Conservation (phyloP, 1,284 basidiomycete genomes). For the Inonotus obliquus region DNA sequence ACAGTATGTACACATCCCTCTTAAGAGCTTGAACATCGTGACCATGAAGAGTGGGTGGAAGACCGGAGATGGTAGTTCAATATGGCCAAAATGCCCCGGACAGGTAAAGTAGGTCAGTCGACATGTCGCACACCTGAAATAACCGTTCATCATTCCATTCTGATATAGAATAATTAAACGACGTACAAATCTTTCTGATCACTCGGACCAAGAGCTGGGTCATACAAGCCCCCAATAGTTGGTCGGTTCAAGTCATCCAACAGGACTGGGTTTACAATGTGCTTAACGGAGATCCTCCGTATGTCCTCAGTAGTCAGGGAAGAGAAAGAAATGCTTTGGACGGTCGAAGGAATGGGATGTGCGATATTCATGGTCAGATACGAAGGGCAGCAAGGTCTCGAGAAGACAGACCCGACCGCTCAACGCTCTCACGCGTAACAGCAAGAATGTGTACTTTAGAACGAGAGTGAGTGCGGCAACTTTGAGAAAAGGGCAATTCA, state of each 20-base stretch:
- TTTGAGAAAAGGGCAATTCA: neutral
- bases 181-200: constrained; percentile 84
- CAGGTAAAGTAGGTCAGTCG: constrained; percentile 89
- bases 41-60: constrained; percentile 97
- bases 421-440: neutral
- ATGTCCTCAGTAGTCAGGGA: constrained; percentile 93
- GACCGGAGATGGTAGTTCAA: constrained; percentile 92
- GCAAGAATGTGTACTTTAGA: neutral
- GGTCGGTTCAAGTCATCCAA: constrained; percentile 94
- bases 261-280: constrained; percentile 90
- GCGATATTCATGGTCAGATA: constrained; percentile 82
- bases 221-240: constrained; percentile 91
- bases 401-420: neutral
- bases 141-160: constrained; percentile 1
- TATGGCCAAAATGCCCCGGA: constrained; percentile 99
- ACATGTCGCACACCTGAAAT: constrained; percentile 88
- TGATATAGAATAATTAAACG: neutral
- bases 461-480: neutral
- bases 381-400: neutral
- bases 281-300: constrained; percentile 91
- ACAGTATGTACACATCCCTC: constrained; percentile 93
- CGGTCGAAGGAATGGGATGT: constrained; percentile 80
- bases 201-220: constrained; percentile 91
- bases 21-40: constrained; percentile 86
- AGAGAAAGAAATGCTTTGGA: constrained; percentile 88